Conservation (phyloP, 495 filamentous ascomycete genomes). For the Xylaria venustula region DNA sequence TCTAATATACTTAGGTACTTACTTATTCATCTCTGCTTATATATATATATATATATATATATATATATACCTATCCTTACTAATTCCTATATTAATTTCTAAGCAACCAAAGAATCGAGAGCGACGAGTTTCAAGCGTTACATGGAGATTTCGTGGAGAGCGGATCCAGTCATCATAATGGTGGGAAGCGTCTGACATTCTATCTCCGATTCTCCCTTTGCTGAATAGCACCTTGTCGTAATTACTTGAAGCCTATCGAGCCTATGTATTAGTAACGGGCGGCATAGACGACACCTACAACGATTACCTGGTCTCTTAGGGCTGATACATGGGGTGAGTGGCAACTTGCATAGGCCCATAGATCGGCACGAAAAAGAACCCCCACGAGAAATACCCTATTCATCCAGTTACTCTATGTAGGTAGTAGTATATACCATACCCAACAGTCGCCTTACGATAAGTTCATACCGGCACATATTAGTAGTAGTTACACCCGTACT, state of each 20-base stretch:
- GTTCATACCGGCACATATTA: too few relatives aligned
- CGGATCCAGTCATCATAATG: not conserved
- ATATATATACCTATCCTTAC: too few relatives aligned
- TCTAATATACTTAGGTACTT: too few relatives aligned
- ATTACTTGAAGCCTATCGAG: not conserved
- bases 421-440: too few relatives aligned
- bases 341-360: not conserved
- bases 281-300: too few relatives aligned
- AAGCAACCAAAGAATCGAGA: not conserved
- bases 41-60: too few relatives aligned
- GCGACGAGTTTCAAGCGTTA: not conserved
- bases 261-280: too few relatives aligned
- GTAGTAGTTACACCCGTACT: too few relatives aligned
- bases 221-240: not conserved
- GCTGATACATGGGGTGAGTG: not conserved
- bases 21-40: not conserved
- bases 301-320: not conserved
- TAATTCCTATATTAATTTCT: not conserved
- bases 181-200: conserved; percentile 13
- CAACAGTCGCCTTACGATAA: too few relatives aligned
- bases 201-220: not conserved
- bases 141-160: not conserved
- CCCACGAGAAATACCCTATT: too few relatives aligned
- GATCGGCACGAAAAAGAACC: too few relatives aligned
- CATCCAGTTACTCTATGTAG: too few relatives aligned